Conservation (phyloP, 2,329 filamentous ascomycete species). For the Verticillium nonalfalfae region DNA sequence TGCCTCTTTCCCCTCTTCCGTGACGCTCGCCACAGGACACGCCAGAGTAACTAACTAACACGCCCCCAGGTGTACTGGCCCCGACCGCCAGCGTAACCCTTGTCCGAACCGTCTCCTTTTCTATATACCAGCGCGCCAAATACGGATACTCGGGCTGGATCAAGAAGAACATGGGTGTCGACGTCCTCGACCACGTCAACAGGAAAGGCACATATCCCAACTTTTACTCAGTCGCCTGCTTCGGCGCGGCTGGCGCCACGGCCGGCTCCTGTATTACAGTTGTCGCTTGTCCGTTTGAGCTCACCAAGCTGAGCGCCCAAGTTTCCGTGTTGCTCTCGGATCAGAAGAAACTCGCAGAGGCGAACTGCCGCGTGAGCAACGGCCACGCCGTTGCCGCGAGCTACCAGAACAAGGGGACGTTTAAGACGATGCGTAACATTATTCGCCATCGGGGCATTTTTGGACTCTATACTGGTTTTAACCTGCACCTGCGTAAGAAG, state of each 20-base stretch:
- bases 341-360: constrained; percentile 32
- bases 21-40: not conserved
- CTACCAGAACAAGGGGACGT: constrained; percentile 72
- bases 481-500: constrained; percentile 65
- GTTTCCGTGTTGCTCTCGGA: constrained; percentile 72
- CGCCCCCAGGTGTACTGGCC: constrained; percentile 60
- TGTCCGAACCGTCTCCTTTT: constrained; percentile 72
- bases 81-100: constrained; percentile 75
- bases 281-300: constrained; percentile 80
- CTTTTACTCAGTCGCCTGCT: constrained; percentile 66
- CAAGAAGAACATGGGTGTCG: constrained; percentile 57
- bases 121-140: constrained; percentile 73
- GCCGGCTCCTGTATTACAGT: constrained; percentile 75
- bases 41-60: not conserved
- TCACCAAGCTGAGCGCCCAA: constrained; percentile 85
- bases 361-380: constrained; percentile 30
- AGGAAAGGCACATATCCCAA: constrained; percentile 65
- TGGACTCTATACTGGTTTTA: constrained; percentile 76
- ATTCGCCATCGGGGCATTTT: constrained; percentile 65
- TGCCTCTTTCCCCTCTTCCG: constrained; percentile 3
- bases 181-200: constrained; percentile 69
- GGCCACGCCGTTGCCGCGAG: constrained; percentile 57
- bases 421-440: constrained; percentile 71
- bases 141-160: constrained; percentile 67
- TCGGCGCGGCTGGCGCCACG: constrained; percentile 70